A percentile compares a stretch with the other conserved stretches of the same genome.
Evolutionary conservation across 441 rosid species (phyloP).

Genomic region (Manihot esculenta): DNA sequence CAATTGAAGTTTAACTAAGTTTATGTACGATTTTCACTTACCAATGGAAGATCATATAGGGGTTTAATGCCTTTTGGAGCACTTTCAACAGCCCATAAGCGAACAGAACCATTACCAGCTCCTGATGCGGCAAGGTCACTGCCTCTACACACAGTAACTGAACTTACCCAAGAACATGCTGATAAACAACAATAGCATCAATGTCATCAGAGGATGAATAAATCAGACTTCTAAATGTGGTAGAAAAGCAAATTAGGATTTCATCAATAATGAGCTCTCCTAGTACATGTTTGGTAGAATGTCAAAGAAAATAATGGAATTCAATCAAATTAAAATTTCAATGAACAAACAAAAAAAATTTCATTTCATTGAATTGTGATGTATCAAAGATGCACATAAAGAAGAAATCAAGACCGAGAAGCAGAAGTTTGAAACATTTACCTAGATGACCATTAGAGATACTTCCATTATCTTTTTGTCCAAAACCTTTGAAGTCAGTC

Average conservation of each 20-base stretch:
- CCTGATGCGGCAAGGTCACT: constrained; percentile 98
- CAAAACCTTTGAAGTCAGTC: constrained; percentile 25
- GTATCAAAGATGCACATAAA: too few species aligned
- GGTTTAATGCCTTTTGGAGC: constrained; percentile 52
- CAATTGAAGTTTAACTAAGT: not conserved
- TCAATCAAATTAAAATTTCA: too few species aligned
- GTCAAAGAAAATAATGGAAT: too few species aligned
- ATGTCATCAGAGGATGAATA: constrained; percentile 11
- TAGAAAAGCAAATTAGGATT: not conserved
- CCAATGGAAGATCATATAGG: constrained; percentile 73
- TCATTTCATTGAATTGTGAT: too few species aligned
- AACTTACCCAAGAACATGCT: constrained; percentile 82
- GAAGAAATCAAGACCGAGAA: not conserved
- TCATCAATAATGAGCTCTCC: not conserved
- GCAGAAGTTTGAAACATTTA: not conserved
- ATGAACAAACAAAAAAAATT: too few species aligned
- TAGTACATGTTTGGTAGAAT: too few species aligned
- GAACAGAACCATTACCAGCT: constrained; percentile 85
- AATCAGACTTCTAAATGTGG: constrained; percentile 4
- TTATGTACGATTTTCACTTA: constrained; percentile 25
- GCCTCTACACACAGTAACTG: constrained; percentile 71
- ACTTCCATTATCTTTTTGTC: constrained; percentile 27
- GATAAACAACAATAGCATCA: constrained; percentile 35
- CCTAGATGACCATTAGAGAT: constrained; percentile 36
- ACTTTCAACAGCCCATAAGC: constrained; percentile 66